Base-by-base conservation (phyloP, 108 stramenopile genomes). In the Discostella pseudostelligera region DNA sequence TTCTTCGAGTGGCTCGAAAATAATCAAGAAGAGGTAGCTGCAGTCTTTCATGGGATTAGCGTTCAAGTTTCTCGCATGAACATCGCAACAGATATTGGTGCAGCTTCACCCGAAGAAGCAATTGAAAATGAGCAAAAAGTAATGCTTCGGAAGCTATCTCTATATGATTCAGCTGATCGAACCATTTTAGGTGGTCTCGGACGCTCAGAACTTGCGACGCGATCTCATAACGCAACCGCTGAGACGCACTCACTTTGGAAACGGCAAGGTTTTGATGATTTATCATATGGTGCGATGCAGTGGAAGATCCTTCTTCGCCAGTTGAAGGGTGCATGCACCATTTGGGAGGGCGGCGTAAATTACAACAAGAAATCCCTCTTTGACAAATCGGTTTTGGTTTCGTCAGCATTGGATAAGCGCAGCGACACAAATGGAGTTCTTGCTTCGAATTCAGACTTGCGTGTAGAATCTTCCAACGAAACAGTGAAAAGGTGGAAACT, bases 181-280 rank as follows among this genome's bases (percentile, higher is more conserved):
- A 89, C 89, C 8, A 89, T 93, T 49, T 44, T 85, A 11, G 87
- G 92, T 29, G 87, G 87, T 42, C 42, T 90, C 14, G 87, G 87
- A 54, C 75, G 92, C 20, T 78, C 89, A 0, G 87, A 87, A 42
- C 80, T 90, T 60, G 81, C 81, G 19, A 84, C 85, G 32, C 69
- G 76, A 24, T 87, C 79, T 29, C 79, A 84, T 58, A 87, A 90
- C 37, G 79, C 82, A 61, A 92, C 89, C 29, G 71, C 75, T 39
- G 90, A 92, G 48, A 82, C 78, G 60, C 94, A 95, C 48, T 68
- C 79, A 47, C 76, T 87, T 28, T 95, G 94, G 94, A 95, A 92
- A 62, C 68, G 88, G 16, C 90, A 90, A 66, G 94, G 94, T 9
- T 89, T 92, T 61, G 94, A 92, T 64, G 94, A 95, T 55, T 71